A percentile compares a stretch with the other conserved stretches of the same genome.
These are phyloP conservation scores for Sugiyamaella qingdaonensis DNA, from an alignment of 805 yeast genomes.

Conservation along the genomic window DNA sequence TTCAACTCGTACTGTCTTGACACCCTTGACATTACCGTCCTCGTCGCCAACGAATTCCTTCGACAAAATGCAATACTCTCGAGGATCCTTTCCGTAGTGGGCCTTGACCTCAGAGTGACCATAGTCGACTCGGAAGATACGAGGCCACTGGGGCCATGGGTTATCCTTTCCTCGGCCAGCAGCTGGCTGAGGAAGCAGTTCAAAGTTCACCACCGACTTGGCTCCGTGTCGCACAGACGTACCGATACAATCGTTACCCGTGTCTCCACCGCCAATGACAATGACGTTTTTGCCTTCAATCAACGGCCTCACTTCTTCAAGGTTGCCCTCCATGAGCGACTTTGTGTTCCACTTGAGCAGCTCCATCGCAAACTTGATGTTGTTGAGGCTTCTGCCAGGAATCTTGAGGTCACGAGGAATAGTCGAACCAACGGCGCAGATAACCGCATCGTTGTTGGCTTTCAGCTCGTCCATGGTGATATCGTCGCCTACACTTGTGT, in stretches of 20 bases:
- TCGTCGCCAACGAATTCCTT: conserved; percentile 95
- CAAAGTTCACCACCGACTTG: conserved; percentile 88
- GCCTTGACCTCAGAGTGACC: conserved; percentile 94
- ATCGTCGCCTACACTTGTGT: conserved; percentile 81
- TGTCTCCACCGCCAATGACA: conserved; percentile 99
- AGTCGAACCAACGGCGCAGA: conserved; percentile 91
- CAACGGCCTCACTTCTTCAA: conserved; percentile 68
- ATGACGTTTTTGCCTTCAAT: conserved; percentile 85
- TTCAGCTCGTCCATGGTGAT: conserved; percentile 66
- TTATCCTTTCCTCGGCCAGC: conserved; percentile 82
- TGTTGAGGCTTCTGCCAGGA: conserved; percentile 87
- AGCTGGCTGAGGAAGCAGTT: conserved; percentile 90
- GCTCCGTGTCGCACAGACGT: conserved; percentile 98
- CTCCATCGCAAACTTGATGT: conserved; percentile 93
- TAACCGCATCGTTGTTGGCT: conserved; percentile 69
- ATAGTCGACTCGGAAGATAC: conserved; percentile 94
- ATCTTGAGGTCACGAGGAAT: conserved; percentile 93
- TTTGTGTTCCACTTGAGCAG: conserved; percentile 83
- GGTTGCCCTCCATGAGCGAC: conserved; percentile 75
- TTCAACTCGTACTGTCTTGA: conserved; percentile 94
- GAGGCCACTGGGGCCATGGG: conserved; percentile 99
- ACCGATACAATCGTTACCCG: conserved; percentile 98
- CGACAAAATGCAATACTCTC: conserved; percentile 92
- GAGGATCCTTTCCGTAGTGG: conserved; percentile 95
- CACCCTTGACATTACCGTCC: conserved; percentile 90